Base-by-base conservation (phyloP, 1,284 basidiomycete genomes). In the Ustilago trichophora region DNA sequence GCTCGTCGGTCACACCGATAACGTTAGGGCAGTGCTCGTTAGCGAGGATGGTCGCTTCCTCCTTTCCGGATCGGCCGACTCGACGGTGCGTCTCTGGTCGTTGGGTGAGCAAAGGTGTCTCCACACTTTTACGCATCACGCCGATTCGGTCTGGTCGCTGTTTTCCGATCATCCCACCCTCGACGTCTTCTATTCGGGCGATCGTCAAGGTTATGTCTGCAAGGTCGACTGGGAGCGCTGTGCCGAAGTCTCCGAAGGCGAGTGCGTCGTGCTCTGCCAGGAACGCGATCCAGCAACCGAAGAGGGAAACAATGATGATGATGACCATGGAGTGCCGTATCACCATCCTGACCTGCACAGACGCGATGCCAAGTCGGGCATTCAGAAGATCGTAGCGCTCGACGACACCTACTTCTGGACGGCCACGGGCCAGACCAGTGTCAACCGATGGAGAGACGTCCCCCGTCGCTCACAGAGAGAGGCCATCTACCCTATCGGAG, bases 71-170 rank as follows among this genome's bases (percentile, higher is more conserved):
- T 58, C 70, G 35, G 66, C 63, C 11, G 62, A 79, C 87, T 88
- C 89, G 6, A 91, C 91, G 2, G 86, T 91, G 76, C 93, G 93
- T 75, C 86, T 98, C 10, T 98, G 95, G 95, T 97, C 93, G 0
- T 84, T 98, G 11, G 89, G 91, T 18, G 86, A 86, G 10, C 94
- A 97, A 80, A 86, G 91, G 11, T 96, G 93, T 78, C 83, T 98
- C 12, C 93, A 98, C 77, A 98, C 95, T 1, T 98, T 98, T 83
- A 91, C 91, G 1, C 91, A 98, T 80, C 96, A 98, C 81, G 88
- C 90, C 13, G 92, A 93, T 56, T 93, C 92, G 15, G 93, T 98
- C 27, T 98, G 96, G 95, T 90, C 92, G 0, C 85, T 99, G 2
- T 88, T 87, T 79, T 95, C 93, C 3, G 86, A 87, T 0, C 92